A percentile compares a stretch with the other conserved stretches of the same genome.
These are phyloP conservation scores for Sugiyamaella lignohabitans DNA, from an alignment of 805 yeast species.

Conservation along the genomic window DNA sequence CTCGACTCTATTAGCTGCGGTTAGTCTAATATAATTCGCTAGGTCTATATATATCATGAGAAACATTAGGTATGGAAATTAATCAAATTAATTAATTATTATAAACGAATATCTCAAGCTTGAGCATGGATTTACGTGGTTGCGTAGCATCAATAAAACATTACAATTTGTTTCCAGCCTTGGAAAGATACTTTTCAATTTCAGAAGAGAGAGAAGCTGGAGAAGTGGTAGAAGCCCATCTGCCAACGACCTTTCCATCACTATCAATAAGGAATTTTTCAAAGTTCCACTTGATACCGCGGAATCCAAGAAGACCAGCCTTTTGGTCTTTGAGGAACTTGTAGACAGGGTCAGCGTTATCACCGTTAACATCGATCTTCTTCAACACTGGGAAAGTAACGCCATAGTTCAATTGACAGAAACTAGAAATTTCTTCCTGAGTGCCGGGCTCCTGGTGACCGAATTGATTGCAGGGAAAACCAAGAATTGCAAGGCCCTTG, in stretches of 20 bases:
- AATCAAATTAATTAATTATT: no score
- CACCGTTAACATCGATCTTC: slow-evolving; percentile 87
- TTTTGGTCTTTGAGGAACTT: slow-evolving; percentile 63
- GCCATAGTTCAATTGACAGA: slow-evolving; percentile 78
- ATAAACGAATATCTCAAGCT: no score
- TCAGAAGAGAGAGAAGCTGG: slow-evolving; percentile 56
- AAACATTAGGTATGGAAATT: no score
- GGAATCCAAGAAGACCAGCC: slow-evolving; percentile 58
- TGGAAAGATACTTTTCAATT: slow-evolving; percentile 55
- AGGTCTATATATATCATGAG: no score
- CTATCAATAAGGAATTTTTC: slow-evolving; percentile 62
- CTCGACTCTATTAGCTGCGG: no score
- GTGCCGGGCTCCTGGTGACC: slow-evolving; percentile 71
- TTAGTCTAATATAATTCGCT: no score
- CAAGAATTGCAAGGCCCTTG: slow-evolving; percentile 61
- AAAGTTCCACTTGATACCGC: slow-evolving; percentile 72
- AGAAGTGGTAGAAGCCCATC: slow-evolving; percentile 61
- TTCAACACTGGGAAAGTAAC: slow-evolving; percentile 84
- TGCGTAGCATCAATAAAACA: neutral
- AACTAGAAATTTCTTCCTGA: slow-evolving; percentile 60
- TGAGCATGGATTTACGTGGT: no score
- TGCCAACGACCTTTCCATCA: slow-evolving; percentile 50
- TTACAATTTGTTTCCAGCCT: slow-evolving; percentile 17
- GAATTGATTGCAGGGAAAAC: slow-evolving; percentile 91
- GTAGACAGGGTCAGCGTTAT: slow-evolving; percentile 72